Conservation (phyloP, 2,329 filamentous ascomycete species). For the Diaporthe velutina region DNA sequence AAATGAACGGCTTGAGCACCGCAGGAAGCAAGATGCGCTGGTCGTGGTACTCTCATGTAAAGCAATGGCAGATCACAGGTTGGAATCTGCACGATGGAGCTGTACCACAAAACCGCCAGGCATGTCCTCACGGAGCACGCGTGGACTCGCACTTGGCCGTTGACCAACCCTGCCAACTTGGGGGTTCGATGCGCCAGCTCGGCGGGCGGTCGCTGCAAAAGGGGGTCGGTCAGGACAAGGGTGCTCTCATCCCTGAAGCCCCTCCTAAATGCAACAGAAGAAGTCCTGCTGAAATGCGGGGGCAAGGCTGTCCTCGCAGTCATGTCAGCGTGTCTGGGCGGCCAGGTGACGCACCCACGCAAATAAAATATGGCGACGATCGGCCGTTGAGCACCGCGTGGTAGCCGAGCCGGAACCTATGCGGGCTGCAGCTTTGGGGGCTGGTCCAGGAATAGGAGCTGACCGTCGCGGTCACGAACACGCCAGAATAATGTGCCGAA, state of each 20-base stretch:
- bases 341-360: neutral
- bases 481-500: neutral
- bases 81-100: neutral
- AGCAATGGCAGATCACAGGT: neutral
- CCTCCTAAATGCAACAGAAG: neutral
- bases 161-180: slow-evolving; percentile 2
- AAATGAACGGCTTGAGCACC: neutral
- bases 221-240: neutral
- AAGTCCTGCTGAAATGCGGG: slow-evolving; percentile 13
- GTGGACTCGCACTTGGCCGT: slow-evolving; percentile 2
- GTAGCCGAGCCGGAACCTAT: neutral
- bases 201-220: neutral
- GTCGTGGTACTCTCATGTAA: neutral
- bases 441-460: neutral
- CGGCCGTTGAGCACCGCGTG: neutral
- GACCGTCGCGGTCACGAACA: neutral
- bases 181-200: neutral
- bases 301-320: slow-evolving; percentile 12
- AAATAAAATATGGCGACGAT: slow-evolving; percentile 6
- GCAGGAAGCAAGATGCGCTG: neutral
- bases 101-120: neutral
- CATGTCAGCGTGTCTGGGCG: neutral
- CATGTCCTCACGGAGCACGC: neutral
- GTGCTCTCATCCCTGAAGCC: slow-evolving; percentile 14
- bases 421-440: neutral